Conservation (phyloP, 2,329 filamentous ascomycete genomes). For the Blumeria graminis region DNA sequence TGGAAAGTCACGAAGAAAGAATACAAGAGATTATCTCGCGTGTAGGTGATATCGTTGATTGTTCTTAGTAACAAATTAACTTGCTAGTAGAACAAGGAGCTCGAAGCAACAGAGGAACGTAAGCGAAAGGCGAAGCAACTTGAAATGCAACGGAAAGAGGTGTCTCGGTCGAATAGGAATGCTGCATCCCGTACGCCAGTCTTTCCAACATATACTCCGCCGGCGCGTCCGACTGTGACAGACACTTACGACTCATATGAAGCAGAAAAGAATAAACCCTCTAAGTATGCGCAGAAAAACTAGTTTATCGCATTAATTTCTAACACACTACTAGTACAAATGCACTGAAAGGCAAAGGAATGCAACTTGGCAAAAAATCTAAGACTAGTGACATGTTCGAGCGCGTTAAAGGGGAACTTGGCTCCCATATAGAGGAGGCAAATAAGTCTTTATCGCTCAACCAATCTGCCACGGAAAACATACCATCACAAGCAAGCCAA, state of each 20-base stretch:
- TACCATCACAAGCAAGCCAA: constrained; percentile 25
- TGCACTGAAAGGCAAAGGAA: constrained; percentile 77
- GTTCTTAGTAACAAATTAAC: constrained; percentile 8
- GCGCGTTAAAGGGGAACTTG: constrained; percentile 74
- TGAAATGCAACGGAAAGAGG: constrained; percentile 95
- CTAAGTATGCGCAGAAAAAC: constrained; percentile 33
- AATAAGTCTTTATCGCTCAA: constrained; percentile 31
- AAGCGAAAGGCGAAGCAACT: constrained; percentile 97
- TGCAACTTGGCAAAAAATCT: constrained; percentile 97
- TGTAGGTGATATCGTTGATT: constrained; percentile 23
- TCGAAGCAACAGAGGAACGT: constrained; percentile 92
- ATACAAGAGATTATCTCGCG: constrained; percentile 95
- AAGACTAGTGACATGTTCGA: constrained; percentile 97
- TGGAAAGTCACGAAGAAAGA: constrained; percentile 97
- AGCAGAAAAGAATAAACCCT: constrained; percentile 87
- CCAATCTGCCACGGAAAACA: constrained; percentile 26
- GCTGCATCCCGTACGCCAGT: constrained; percentile 48
- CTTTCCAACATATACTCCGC: constrained; percentile 76
- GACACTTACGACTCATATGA: constrained; percentile 88
- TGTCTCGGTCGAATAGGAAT: constrained; percentile 49
- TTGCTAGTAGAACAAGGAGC: constrained; percentile 67
- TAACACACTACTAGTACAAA: constrained; percentile 22
- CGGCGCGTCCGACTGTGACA: constrained; percentile 44
- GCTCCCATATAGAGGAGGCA: constrained; percentile 56
- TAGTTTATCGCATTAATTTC: constrained; percentile 2